Evolutionary conservation across 441 rosid species (phyloP), one percentile per base, ranked within the genome.

Genomic region (Flueggea neowawraea): DNA sequence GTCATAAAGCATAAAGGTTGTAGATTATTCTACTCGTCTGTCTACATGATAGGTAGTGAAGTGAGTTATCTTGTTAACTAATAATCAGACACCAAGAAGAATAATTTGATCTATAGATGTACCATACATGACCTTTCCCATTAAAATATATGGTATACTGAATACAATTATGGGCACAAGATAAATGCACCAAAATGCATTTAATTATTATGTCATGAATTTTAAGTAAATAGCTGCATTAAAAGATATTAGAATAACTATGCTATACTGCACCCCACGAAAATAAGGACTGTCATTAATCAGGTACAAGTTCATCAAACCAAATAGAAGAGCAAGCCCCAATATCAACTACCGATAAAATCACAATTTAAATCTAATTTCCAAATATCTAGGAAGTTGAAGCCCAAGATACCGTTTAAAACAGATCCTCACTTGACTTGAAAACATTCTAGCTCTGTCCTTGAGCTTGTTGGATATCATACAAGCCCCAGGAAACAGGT

Each of bases 401-500:
- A 76, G 77, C 75, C 76, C 67, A 65, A 74, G 75, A 62, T 74
- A 77, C 82, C 74, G 55, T 65, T 61, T 73, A 59, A 58, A 65
- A 72, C 51, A 65, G 28, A 22, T 22, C 28, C 2, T 22, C 28
- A 22, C 28, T 22, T 22, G 28, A 22, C 57, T 70, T 73, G 63
- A 63, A 66, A 64, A 49, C 62, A 54, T 61, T 74, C 79, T 85
- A 89, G 75, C 83, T 63, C 75, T 80, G 94, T 52, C 97, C 91
- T 67, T 82, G 94, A 64, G 84, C 77, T 69, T 84, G 84, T 64
- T 86, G 91, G 72, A 72, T 67, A 69, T 89, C 91, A 70, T 83
- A 85, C 62, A 72, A 79, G 64, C 82, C 88, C 95, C 82, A 85
- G 57, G 88, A 69, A 71, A 75, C 82, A 68, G 81, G 79, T n/a